Evolutionary conservation across 495 filamentous ascomycete genomes (phyloP), one percentile per base, ranked within the genome.

Genomic region (Amniculicola lignicola): DNA sequence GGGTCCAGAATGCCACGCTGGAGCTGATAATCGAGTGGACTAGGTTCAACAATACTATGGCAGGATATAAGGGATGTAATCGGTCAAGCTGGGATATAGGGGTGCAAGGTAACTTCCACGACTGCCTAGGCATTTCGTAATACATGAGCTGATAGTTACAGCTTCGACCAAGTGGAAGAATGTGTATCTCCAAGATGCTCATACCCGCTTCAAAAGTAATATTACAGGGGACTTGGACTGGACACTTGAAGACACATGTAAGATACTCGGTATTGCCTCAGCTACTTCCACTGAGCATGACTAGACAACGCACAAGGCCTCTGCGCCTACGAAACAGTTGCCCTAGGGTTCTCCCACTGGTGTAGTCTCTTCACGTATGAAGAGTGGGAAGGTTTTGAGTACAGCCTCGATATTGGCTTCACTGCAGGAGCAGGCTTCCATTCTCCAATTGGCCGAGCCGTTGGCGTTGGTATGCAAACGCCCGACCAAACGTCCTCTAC

Each of bases 371-470:
- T 82, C 66, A 81, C 79, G 18, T 76, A 74, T 46, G 68, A 78
- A 36, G 79, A 82, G 63, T 82, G 78, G 78, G 64, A 72, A 27
- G 77, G 71, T 54, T 82, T 76, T 54, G 77, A 75, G 37, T 82
- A 81, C 66, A 70, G 74, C 21, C 59, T 82, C 27, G 84, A 87
- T 54, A 66, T 87, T 24, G 67, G 69, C 25, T 88, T 82, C 69
- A 49, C 62, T n/a, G 64, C 82, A 37, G 70, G 77, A 54, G 72
- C 74, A 41, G 77, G 68, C 53, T 84, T 79, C 61, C 79, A 78
- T n/a, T 82, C 80, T 2, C 78, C 82, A 0, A 76, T 74, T 4
- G 82, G 81, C 22, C 74, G 83, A 6, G 84, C 83, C 10, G 74
- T 82, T 21, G 83, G 82, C 1, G 78, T 84, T 36, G 83, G 82